phyloP scores from a whole-genome alignment of 805 yeast genomes.

The Candida patagonica region DNA sequence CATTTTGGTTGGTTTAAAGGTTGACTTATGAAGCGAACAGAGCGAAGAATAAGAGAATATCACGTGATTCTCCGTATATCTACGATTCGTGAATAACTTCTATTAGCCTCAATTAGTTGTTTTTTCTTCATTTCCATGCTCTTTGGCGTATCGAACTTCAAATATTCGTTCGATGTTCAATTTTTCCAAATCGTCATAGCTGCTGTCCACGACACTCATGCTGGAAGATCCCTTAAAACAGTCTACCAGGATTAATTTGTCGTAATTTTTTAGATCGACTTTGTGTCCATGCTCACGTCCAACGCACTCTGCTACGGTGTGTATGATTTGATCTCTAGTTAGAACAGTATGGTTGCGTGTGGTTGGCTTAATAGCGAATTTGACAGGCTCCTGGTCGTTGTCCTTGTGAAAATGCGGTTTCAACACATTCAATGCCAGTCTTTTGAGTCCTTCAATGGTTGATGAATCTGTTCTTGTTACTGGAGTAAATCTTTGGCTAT shows the following conservation, averaged over 20 bases:
- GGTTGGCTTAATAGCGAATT: slow-evolving; percentile 74
- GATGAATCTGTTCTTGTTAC: slow-evolving; percentile 68
- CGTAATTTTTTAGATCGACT: slow-evolving; percentile 74
- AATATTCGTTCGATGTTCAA: slow-evolving; percentile 64
- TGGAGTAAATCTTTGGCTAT: slow-evolving; percentile 74
- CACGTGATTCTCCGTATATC: too few relatives aligned
- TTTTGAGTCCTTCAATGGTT: slow-evolving; percentile 53
- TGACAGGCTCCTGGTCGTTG: slow-evolving; percentile 29
- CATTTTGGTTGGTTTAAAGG: neutral
- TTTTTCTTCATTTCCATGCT: too few relatives aligned
- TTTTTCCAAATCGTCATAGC: slow-evolving; percentile 51
- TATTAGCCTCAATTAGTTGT: too few relatives aligned
- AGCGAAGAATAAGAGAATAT: neutral
- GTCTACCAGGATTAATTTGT: slow-evolving; percentile 71
- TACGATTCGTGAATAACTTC: too few relatives aligned
- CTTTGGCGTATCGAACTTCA: neutral
- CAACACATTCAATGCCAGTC: slow-evolving; percentile 51
- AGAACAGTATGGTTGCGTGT: slow-evolving; percentile 70
- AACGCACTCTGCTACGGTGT: slow-evolving; percentile 58
- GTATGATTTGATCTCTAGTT: slow-evolving; percentile 64
- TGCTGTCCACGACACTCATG: slow-evolving; percentile 60
- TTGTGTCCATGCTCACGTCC: slow-evolving; percentile 62
- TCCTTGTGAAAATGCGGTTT: slow-evolving; percentile 56
- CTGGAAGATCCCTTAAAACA: slow-evolving; percentile 87
- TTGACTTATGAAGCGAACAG: neutral